A percentile compares a stretch with the other conserved stretches of the same genome.
These are phyloP conservation scores for Ramaria sp. DNA, from an alignment of 768 basidiomycete species.

Conservation along the genomic window DNA sequence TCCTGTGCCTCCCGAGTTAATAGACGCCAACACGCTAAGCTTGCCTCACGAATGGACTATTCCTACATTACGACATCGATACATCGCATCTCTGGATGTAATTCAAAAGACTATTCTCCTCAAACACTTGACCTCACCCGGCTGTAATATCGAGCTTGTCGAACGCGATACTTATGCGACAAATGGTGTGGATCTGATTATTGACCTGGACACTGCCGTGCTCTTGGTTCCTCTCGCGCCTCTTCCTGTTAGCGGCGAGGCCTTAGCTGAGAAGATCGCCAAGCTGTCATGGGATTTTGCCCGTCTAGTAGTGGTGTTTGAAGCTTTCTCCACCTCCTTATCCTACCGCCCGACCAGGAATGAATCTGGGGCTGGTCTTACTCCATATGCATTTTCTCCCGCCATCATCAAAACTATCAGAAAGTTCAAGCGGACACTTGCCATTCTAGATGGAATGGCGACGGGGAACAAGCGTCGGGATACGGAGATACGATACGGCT, in stretches of 20 bases:
- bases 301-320: slow-evolving; percentile 49
- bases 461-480: slow-evolving; percentile 33
- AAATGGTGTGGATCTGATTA: slow-evolving; percentile 50
- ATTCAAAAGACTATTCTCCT: slow-evolving; percentile 60
- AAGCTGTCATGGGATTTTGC: slow-evolving; percentile 54
- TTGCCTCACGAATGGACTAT: slow-evolving; percentile 24
- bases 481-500: slow-evolving; percentile 43
- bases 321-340: slow-evolving; percentile 46
- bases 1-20: slow-evolving; percentile 19
- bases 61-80: slow-evolving; percentile 39
- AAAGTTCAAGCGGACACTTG: slow-evolving; percentile 52
- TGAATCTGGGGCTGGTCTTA: slow-evolving; percentile 4
- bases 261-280: slow-evolving; percentile 33
- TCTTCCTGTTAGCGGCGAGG: slow-evolving; percentile 40
- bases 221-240: slow-evolving; percentile 35
- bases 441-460: slow-evolving; percentile 22
- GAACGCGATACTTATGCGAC: slow-evolving; percentile 45
- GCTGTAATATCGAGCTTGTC: slow-evolving; percentile 43
- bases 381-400: slow-evolving; percentile 44
- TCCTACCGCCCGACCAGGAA: slow-evolving; percentile 20
- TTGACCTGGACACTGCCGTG: slow-evolving; percentile 52
- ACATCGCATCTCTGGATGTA: slow-evolving; percentile 57
- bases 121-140: slow-evolving; percentile 33
- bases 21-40: slow-evolving; percentile 32
- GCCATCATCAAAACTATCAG: slow-evolving; percentile 61